A percentile compares a stretch with the other conserved stretches of the same genome.
These are phyloP conservation scores for Kondoa subrosea DNA, from an alignment of 768 basidiomycete species.

Conservation along the genomic window DNA sequence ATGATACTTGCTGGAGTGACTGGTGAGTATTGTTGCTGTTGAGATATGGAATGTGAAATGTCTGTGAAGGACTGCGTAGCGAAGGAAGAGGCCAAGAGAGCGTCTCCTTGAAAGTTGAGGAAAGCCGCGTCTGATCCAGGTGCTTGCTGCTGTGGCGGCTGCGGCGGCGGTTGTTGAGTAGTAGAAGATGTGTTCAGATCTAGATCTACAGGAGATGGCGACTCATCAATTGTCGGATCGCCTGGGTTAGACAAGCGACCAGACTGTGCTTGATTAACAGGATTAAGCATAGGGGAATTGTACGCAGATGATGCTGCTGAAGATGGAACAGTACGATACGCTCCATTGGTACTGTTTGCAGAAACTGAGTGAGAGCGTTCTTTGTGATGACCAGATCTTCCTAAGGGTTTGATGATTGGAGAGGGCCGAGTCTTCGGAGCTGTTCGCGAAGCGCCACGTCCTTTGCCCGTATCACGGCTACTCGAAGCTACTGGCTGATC, in stretches of 20 bases:
- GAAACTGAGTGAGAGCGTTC: constrained; percentile 1
- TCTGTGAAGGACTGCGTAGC: too few relatives aligned
- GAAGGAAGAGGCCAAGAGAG: background rate
- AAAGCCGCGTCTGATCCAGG: background rate
- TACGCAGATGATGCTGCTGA: background rate
- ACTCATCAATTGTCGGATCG: too few relatives aligned
- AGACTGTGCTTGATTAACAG: too few relatives aligned
- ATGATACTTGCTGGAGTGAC: constrained; percentile 85
- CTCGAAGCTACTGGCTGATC: background rate
- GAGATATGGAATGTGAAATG: background rate
- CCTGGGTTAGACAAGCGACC: too few relatives aligned
- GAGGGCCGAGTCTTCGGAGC: constrained; percentile 16
- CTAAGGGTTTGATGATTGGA: constrained; percentile 17
- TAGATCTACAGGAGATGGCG: constrained; percentile 2
- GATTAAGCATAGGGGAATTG: background rate
- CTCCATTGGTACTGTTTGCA: background rate
- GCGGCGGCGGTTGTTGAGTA: background rate
- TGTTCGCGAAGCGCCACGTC: constrained; percentile 15
- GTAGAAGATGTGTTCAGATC: background rate
- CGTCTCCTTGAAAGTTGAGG: background rate
- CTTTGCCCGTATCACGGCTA: too few relatives aligned
- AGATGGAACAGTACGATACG: background rate
- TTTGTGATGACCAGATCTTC: background rate
- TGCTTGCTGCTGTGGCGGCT: background rate
- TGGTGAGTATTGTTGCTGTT: constrained; percentile 34